phyloP scores from a whole-genome alignment of 441 rosid genomes.

The Iberis amara region DNA sequence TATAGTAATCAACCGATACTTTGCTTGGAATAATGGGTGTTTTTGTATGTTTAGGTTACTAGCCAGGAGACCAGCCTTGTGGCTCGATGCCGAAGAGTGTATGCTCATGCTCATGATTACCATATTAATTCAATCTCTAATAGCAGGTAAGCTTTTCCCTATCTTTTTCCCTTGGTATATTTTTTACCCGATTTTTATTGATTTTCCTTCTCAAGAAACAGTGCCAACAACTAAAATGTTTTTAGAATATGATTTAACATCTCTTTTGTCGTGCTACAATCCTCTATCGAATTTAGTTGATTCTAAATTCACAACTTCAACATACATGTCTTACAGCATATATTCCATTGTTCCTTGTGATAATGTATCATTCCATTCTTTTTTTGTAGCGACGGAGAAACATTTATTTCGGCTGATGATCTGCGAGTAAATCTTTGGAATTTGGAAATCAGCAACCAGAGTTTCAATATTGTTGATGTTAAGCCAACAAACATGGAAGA shows the following conservation, averaged over 20 bases:
- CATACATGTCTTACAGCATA: constrained; percentile 9
- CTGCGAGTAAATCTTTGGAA: constrained; percentile 98
- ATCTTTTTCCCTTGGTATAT: background rate
- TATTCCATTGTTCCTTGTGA: constrained; percentile 3
- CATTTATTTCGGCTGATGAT: constrained; percentile 97
- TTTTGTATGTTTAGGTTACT: constrained; percentile 45
- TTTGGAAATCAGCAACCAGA: constrained; percentile 95
- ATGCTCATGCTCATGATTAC: constrained; percentile 97
- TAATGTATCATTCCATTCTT: constrained; percentile 4
- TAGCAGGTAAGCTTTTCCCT: constrained; percentile 61
- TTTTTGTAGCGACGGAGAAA: constrained; percentile 78
- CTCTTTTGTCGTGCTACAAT: background rate
- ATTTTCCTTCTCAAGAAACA: constrained; percentile 4
- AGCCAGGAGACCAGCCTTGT: constrained; percentile 72
- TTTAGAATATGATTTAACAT: background rate
- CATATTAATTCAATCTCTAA: constrained; percentile 89
- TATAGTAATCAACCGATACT: background rate
- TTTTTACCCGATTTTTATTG: background rate
- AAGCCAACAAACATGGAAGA: constrained; percentile 99
- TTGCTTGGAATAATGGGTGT: constrained; percentile 18
- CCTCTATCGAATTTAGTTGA: constrained; percentile 6
- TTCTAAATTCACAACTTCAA: constrained; percentile 11
- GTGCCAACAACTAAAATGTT: background rate
- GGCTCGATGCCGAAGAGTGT: constrained; percentile 92
- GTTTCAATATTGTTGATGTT: constrained; percentile 94